Base-by-base conservation (phyloP, 176 grass and related monocot genomes). In the Musa itinerans region DNA sequence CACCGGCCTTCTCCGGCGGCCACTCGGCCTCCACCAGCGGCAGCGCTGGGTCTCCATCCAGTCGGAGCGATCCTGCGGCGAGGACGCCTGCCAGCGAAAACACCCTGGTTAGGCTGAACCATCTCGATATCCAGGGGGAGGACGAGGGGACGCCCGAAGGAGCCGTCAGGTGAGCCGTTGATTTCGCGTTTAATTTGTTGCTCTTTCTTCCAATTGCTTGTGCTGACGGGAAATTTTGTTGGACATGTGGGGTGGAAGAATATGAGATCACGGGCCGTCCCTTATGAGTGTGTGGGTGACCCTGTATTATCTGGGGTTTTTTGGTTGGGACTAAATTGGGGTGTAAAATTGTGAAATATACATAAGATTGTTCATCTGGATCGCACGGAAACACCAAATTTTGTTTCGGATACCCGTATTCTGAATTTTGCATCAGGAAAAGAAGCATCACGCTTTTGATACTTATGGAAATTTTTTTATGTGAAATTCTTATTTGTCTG, bases 11-110 rank as follows among this genome's bases (percentile, higher is more conserved):
- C 49, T 96, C 89, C 49, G 87, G 79, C 43, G 76, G 87, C 53
- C 81, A 85, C 13, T 97, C 94, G 52, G 84, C 84, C 22, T 92
- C 92, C 50, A 92, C 85, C 4, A 93, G 84, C 24, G 88, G 88
- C 9, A 89, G 92, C 63, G 85, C 78, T 6, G 86, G 88, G 21
- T 97, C 94, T 25, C 87, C 93, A 11, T 81, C 89, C 50, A 78
- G 82, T 57, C 54, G 63, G 50, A 89, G 76, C 83, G 88, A 93
- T 48, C 86, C 74, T n/a, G 74, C 86, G 10, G 82, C 77, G 55
- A 91, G 83, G 15, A 93, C 94, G 81, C 88, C 90, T 16, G 74
- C 26, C 17, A 76, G 57, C 74, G 74, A 63, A 34, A 62, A 29
- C 74, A 49, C 74, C 74, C 20, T 76, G 54, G 74, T 21, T 9